phyloP scores from a whole-genome alignment of 345 rosid genomes.

The Barbarea vulgaris region DNA sequence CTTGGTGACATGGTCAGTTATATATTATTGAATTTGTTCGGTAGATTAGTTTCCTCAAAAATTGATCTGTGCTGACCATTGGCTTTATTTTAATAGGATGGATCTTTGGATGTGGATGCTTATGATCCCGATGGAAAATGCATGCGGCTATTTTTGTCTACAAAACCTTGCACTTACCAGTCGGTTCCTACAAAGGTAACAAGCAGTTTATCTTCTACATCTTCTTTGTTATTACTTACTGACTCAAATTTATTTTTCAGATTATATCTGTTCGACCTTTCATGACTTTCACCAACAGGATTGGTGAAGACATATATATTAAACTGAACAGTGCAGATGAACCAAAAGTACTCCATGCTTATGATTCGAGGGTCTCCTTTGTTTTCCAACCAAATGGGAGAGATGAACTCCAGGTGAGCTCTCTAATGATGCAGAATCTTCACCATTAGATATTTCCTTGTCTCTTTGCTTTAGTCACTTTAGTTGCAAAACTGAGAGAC shows the following conservation, averaged over 20 bases:
- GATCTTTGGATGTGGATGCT: constrained; percentile 82
- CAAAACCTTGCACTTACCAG: constrained; percentile 78
- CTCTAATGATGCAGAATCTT: constrained; percentile 15
- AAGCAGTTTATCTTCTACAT: constrained; percentile 16
- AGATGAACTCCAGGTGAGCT: constrained; percentile 84
- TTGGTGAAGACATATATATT: constrained; percentile 75
- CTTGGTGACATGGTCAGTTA: constrained; percentile 87
- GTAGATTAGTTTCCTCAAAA: constrained; percentile 17
- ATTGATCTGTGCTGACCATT: constrained; percentile 7
- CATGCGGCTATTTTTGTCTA: constrained; percentile 78
- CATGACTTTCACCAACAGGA: constrained; percentile 92
- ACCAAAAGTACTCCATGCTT: constrained; percentile 70
- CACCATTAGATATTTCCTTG: constrained; percentile 6
- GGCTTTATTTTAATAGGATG: constrained; percentile 60
- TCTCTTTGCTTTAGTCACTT: constrained; percentile 1
- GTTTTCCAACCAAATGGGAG: constrained; percentile 55
- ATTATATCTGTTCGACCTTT: constrained; percentile 87
- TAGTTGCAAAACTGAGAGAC: constrained; percentile 13
- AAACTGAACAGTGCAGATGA: constrained; percentile 77
- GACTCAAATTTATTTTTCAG: constrained; percentile 46
- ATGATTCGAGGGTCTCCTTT: constrained; percentile 83
- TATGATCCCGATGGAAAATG: constrained; percentile 70
- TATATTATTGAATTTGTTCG: not conserved
- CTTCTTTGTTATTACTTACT: constrained; percentile 11
- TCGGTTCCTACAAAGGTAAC: constrained; percentile 93